Percentiles rank a stretch among this genome's conserved stretches.
phyloP scores from a whole-genome alignment of 768 basidiomycete species.

The Suillus ampliporus region DNA sequence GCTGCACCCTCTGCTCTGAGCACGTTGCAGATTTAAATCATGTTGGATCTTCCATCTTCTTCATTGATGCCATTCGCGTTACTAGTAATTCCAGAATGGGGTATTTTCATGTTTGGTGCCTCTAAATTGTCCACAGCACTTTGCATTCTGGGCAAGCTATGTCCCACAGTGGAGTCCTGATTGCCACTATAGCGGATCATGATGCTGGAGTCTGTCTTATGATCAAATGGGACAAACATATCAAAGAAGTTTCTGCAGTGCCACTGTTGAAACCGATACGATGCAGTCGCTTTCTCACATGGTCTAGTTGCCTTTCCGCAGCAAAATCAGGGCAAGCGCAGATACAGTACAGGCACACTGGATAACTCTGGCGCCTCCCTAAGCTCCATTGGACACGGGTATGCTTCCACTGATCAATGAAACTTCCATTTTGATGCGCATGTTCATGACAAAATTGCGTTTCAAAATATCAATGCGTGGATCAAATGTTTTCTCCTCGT shows the following conservation, averaged over 20 bases:
- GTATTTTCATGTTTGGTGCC: constrained; percentile 3
- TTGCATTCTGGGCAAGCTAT: constrained; percentile 4
- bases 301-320: background rate
- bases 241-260: constrained; percentile 5
- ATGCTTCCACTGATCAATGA: constrained; percentile 31
- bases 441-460: constrained; percentile 24
- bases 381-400: constrained; percentile 16
- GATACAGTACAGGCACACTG: constrained; percentile 4
- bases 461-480: constrained; percentile 1
- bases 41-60: constrained; percentile 8
- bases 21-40: background rate
- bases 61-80: constrained; percentile 8
- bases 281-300: background rate
- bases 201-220: background rate
- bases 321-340: background rate
- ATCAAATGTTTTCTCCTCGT: constrained; percentile 10
- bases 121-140: constrained; percentile 4
- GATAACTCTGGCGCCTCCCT: background rate
- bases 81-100: constrained; percentile 8
- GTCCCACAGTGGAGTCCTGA: constrained; percentile 9
- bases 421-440: constrained; percentile 45
- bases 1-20: background rate
- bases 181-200: constrained; percentile 3
- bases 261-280: background rate
- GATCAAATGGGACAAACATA: background rate